Percentiles rank a stretch among this genome's conserved stretches.
Evolutionary conservation across 352 stramenopile genomes (phyloP).

Genomic region (Thraustochytrium striatum): DNA sequence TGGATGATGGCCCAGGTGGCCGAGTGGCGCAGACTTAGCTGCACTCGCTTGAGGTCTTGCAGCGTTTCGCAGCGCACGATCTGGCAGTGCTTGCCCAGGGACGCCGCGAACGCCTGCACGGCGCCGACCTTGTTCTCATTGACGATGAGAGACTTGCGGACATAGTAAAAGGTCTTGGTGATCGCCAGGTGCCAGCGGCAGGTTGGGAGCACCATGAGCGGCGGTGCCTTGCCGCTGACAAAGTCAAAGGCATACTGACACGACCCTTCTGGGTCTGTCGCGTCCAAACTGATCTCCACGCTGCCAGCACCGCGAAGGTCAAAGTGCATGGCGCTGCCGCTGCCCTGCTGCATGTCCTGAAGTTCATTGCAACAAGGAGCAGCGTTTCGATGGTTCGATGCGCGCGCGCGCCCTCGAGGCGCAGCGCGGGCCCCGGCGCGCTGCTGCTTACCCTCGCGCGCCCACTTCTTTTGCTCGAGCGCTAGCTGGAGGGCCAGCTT

Average conservation of each 20-base stretch:
- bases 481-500: neutral
- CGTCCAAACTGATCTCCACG: neutral
- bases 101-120: neutral
- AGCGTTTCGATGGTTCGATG: neutral
- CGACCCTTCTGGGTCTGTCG: neutral
- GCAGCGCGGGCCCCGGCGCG: too few species aligned
- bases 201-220: slow-evolving; percentile 10
- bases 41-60: neutral
- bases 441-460: too few species aligned
- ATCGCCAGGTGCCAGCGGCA: slow-evolving; percentile 28
- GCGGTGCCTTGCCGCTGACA: neutral
- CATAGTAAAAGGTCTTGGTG: neutral
- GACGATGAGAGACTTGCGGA: neutral
- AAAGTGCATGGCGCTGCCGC: neutral
- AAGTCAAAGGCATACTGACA: slow-evolving; percentile 18
- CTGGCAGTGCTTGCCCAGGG: slow-evolving; percentile 10
- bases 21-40: neutral
- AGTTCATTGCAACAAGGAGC: neutral
- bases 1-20: neutral
- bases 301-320: neutral
- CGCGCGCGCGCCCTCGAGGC: too few species aligned
- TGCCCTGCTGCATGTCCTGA: neutral
- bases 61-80: neutral
- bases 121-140: neutral
- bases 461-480: neutral